Evolutionary conservation across 2,329 filamentous ascomycete species (phyloP).

Genomic region (Aspergillus ochraceus): DNA sequence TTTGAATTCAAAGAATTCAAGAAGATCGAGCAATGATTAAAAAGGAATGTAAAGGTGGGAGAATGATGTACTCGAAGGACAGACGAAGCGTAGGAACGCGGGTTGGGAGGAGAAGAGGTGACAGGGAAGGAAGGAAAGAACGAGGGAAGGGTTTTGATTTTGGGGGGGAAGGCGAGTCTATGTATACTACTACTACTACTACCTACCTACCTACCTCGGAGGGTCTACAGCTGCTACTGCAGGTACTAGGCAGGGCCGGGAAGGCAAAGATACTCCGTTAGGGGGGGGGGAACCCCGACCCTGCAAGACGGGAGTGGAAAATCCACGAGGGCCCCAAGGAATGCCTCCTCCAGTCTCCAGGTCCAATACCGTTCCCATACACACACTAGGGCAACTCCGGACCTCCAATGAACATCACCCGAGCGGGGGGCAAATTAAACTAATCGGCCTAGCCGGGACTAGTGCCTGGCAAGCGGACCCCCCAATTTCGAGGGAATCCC

Average conservation of each 20-base stretch:
- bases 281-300: no score
- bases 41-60: not conserved
- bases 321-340: not conserved
- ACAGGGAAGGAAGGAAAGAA: not conserved
- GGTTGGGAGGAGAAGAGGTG: not conserved
- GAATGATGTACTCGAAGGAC: not conserved
- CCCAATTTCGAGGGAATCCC: constrained; percentile 7
- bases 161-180: not conserved
- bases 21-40: not conserved
- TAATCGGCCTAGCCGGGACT: constrained; percentile 1
- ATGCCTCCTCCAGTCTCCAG: no score
- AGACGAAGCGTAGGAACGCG: not conserved
- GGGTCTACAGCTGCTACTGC: not conserved
- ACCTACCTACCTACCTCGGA: not conserved
- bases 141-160: not conserved
- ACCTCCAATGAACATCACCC: not conserved
- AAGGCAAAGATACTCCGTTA: not conserved
- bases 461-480: not conserved
- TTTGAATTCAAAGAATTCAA: not conserved
- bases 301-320: no score
- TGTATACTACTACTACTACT: not conserved
- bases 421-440: constrained; percentile 10
- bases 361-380: not conserved
- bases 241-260: not conserved
- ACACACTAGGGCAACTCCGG: not conserved